Base-by-base conservation (phyloP, 1,139 yeast species). In the Sugiyamaella novakii region DNA sequence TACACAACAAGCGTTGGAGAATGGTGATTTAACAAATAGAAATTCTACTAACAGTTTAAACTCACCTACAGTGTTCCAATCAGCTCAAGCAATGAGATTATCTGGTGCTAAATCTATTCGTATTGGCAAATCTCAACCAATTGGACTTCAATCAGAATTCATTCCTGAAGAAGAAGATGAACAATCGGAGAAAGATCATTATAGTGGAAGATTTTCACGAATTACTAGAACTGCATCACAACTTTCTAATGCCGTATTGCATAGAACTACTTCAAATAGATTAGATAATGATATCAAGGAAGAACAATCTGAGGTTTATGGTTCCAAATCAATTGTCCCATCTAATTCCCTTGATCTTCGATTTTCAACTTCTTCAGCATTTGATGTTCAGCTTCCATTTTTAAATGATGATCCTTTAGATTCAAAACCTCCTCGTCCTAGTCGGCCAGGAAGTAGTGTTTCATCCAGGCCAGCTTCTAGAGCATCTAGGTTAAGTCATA, bases 21-120 rank as follows among this genome's bases (percentile, higher is more conserved):
- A 5, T 38, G 33, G 33, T 14, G 22, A 31, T 17, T 36, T 24
- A 10, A 22, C 47, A n/a, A 35, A 25, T 17, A 31, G 51, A 17
- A 47, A 37, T 31, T 47, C 52, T 18, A 33, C 47, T 19, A 29
- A 35, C 15, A 46, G 50, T 43, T 15, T 43, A 2, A 17, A 27
- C 6, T 33, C 34, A 11, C 31, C 43, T 8, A 35, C 45, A 5
- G 43, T 37, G 30, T 30, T 47, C 5, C 54, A 46, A 7, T 51
- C 55, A 12, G 59, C 59, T 5, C 53, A 55, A 18, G 38, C 47
- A 5, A 49, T 49, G 45, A 46, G 61, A 43, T 51, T 53, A 24
- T 52, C 53, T 28, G 46, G 51, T 4, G 62, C 61, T 8, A 57
- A 57, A 29, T 57, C 61, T 14, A 56, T 59, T 24, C 52, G 63